Evolutionary conservation across 2,329 filamentous ascomycete species (phyloP).

Genomic region (Colletotrichum magnum): DNA sequence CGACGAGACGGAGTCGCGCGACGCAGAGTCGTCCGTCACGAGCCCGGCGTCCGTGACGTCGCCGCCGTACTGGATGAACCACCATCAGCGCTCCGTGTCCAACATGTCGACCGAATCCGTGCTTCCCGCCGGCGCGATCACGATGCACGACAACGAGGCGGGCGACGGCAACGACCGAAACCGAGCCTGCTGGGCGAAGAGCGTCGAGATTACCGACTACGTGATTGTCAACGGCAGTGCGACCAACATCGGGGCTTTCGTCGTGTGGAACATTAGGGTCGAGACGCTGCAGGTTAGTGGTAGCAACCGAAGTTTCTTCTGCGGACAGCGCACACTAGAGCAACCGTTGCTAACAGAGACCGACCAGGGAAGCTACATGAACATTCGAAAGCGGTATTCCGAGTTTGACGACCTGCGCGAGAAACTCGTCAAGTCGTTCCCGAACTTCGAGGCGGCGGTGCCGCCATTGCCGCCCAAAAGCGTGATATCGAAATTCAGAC

Average conservation of each 20-base stretch:
- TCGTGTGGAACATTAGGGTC: slow-evolving; percentile 93
- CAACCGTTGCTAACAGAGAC: slow-evolving; percentile 36
- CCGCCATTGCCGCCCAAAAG: slow-evolving; percentile 94
- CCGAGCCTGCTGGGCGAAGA: slow-evolving; percentile 75
- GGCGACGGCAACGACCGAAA: slow-evolving; percentile 65
- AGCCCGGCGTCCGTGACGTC: slow-evolving; percentile 49
- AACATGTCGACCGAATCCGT: slow-evolving; percentile 64
- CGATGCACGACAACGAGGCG: slow-evolving; percentile 73
- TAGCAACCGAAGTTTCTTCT: not conserved
- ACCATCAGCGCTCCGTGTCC: slow-evolving; percentile 54
- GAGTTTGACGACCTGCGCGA: slow-evolving; percentile 89
- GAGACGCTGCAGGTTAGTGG: slow-evolving; percentile 83
- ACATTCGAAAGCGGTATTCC: slow-evolving; percentile 83
- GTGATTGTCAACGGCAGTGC: slow-evolving; percentile 70
- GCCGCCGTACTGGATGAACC: slow-evolving; percentile 61
- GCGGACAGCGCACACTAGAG: not conserved
- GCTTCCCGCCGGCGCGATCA: slow-evolving; percentile 69
- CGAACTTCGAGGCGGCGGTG: slow-evolving; percentile 86
- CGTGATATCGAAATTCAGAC: slow-evolving; percentile 86
- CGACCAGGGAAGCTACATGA: slow-evolving; percentile 71
- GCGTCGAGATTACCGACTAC: slow-evolving; percentile 71
- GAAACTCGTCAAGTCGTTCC: slow-evolving; percentile 84
- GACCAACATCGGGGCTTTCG: slow-evolving; percentile 84
- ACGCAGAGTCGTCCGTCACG: slow-evolving; percentile 28
- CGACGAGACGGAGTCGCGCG: slow-evolving; percentile 30